These are phyloP conservation scores for Fusarium burgessii DNA, from an alignment of 2,329 filamentous ascomycete species.

Conservation along the genomic window DNA sequence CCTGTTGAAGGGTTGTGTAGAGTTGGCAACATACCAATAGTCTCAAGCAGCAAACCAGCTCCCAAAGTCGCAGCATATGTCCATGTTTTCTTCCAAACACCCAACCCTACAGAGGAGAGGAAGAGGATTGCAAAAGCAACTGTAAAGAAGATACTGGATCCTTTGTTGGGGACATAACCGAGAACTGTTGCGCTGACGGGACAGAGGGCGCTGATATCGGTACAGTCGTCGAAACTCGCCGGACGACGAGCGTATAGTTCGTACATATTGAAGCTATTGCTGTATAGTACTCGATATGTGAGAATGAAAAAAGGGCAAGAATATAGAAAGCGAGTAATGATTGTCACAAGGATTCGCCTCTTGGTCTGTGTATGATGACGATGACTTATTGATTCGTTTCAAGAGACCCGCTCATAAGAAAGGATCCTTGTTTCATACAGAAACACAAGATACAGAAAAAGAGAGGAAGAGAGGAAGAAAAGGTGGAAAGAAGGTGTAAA, in stretches of 20 bases:
- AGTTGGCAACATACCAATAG: conserved; percentile 56
- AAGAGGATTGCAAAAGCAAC: conserved; percentile 60
- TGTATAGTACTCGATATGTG: background rate
- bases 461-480: background rate
- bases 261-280: conserved; percentile 9
- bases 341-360: background rate
- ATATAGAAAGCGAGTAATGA: background rate
- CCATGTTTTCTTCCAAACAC: conserved; percentile 66
- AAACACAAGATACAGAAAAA: background rate
- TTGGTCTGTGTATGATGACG: conserved; percentile 1
- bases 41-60: conserved; percentile 64
- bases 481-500: background rate
- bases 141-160: conserved; percentile 67
- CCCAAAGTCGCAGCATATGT: conserved; percentile 63
- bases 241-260: conserved; percentile 31
- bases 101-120: conserved; percentile 57
- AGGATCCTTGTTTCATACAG: background rate
- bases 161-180: conserved; percentile 68
- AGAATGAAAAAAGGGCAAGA: background rate
- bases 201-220: conserved; percentile 56
- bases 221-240: conserved; percentile 46
- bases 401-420: conserved; percentile 11
- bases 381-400: conserved; percentile 6
- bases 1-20: background rate
- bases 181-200: conserved; percentile 65